These are phyloP conservation scores for Talaromyces marneffei DNA, from an alignment of 2,329 filamentous ascomycete species.

Conservation along the genomic window DNA sequence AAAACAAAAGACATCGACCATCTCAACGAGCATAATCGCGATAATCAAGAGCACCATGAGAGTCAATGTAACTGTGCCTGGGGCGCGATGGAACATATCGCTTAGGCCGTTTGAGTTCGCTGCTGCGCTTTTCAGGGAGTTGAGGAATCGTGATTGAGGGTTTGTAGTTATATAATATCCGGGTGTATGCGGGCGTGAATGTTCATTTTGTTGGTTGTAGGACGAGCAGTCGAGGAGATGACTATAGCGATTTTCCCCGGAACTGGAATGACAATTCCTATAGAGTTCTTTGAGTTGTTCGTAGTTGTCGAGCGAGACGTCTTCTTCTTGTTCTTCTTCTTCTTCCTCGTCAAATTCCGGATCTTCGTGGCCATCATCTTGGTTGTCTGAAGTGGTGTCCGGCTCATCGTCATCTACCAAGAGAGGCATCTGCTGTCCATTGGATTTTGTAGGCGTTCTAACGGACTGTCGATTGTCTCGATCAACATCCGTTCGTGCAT, in stretches of 20 bases:
- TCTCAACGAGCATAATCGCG: slow-evolving; percentile 11
- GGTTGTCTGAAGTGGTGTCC: background rate
- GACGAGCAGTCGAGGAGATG: slow-evolving; percentile 11
- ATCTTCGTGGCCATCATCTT: background rate
- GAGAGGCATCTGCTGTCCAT: background rate
- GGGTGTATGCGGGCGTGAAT: background rate
- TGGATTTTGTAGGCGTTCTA: background rate
- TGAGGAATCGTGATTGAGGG: background rate
- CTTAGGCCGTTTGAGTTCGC: background rate
- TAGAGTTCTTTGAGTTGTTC: slow-evolving; percentile 10
- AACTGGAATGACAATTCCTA: slow-evolving; percentile 12
- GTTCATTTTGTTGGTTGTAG: background rate
- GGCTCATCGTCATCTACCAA: background rate
- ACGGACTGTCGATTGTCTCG: background rate
- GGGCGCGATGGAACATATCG: background rate
- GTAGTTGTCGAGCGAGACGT: background rate
- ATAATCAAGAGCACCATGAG: slow-evolving; percentile 7
- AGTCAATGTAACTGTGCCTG: background rate
- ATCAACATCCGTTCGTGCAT: background rate
- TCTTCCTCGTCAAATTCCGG: background rate
- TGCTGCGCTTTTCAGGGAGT: background rate
- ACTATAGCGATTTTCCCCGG: slow-evolving; percentile 5
- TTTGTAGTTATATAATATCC: background rate
- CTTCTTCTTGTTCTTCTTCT: background rate
- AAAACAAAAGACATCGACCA: background rate